These are phyloP conservation scores for Trichosporon asahii DNA, from an alignment of 1,284 basidiomycete species.

Conservation along the genomic window DNA sequence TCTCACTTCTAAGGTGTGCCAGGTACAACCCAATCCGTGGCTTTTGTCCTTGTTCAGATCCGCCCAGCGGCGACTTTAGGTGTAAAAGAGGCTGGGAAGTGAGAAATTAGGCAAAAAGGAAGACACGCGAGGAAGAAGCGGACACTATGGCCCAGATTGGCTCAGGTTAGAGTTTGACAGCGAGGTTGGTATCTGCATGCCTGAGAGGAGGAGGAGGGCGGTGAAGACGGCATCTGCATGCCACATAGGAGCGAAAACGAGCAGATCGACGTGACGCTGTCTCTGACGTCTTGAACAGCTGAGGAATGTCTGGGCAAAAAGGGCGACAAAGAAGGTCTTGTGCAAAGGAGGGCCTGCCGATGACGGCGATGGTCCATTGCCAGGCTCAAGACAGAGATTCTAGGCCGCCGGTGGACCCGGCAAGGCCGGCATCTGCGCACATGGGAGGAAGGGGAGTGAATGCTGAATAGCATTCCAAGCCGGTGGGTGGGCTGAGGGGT, in stretches of 20 bases:
- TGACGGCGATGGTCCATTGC: background rate
- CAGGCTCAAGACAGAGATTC: background rate
- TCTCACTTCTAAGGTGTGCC: background rate
- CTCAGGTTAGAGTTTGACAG: background rate
- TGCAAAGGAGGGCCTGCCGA: background rate
- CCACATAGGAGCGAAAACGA: background rate
- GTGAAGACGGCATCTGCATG: background rate
- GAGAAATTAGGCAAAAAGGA: too few species aligned
- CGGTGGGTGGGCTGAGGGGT: background rate
- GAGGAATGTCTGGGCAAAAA: background rate
- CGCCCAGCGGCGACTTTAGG: background rate
- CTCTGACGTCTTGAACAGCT: background rate
- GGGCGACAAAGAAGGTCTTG: background rate
- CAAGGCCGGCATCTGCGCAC: background rate
- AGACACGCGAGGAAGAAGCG: too few species aligned
- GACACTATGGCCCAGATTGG: background rate
- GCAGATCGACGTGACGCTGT: constrained; percentile 2
- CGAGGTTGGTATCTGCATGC: background rate
- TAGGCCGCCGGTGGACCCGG: background rate
- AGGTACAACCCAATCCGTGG: constrained; percentile 3
- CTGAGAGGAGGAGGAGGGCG: too few species aligned
- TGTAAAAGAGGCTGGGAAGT: too few species aligned
- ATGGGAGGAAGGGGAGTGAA: too few species aligned
- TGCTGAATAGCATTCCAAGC: background rate
- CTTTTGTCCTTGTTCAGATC: background rate